phyloP scores from a whole-genome alignment of 1,284 basidiomycete species.

The Wolfiporia cocos region DNA sequence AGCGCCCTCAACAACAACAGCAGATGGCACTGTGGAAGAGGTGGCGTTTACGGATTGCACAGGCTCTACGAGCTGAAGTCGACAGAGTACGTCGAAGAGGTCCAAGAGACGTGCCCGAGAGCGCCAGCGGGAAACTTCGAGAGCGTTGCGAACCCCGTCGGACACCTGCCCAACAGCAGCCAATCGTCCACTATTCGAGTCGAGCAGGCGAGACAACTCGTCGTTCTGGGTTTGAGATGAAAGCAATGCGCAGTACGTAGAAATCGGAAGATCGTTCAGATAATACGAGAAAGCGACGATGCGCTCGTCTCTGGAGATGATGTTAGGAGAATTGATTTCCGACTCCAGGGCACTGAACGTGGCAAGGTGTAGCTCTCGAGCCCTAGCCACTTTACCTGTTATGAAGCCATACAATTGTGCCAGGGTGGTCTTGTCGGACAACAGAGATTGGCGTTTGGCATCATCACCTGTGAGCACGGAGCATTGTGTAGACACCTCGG shows the following conservation, averaged over 20 bases:
- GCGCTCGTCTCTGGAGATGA: constrained; percentile 46
- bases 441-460: constrained; percentile 50
- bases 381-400: constrained; percentile 54
- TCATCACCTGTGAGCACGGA: constrained; percentile 46
- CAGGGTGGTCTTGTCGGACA: constrained; percentile 58
- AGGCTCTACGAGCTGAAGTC: constrained; percentile 49
- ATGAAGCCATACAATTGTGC: constrained; percentile 68
- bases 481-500: constrained; percentile 40
- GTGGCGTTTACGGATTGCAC: constrained; percentile 37
- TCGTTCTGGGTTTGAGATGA: constrained; percentile 46
- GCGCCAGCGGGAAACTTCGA: constrained; percentile 53
- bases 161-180: constrained; percentile 49
- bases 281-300: constrained; percentile 55
- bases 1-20: constrained; percentile 34
- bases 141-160: constrained; percentile 34
- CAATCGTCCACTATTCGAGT: constrained; percentile 36
- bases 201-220: constrained; percentile 43
- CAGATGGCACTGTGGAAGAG: constrained; percentile 38
- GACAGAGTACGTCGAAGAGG: constrained; percentile 48
- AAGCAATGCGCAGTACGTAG: constrained; percentile 54
- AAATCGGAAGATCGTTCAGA: constrained; percentile 52
- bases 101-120: constrained; percentile 54
- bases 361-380: constrained; percentile 57
- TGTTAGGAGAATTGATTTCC: constrained; percentile 28
- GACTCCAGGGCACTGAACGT: constrained; percentile 43